These are phyloP conservation scores for Pyrrhoderma noxium DNA, from an alignment of 1,284 basidiomycete genomes.

Conservation along the genomic window DNA sequence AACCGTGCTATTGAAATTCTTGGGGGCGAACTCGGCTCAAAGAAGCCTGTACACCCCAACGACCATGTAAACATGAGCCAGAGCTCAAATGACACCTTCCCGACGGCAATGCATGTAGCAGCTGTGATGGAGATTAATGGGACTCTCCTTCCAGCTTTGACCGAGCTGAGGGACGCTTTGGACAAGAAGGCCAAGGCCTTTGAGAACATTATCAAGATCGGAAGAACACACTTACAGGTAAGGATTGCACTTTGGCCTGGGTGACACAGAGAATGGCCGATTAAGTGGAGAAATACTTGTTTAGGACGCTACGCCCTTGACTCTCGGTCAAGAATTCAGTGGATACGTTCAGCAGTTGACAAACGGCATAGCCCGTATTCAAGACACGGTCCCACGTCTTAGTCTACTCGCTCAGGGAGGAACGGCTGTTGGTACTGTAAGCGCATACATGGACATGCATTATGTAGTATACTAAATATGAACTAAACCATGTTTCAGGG, in stretches of 20 bases:
- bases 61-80: slow-evolving; percentile 99
- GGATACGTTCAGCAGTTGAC: slow-evolving; percentile 95
- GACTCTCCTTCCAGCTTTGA: slow-evolving; percentile 81
- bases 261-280: slow-evolving; percentile 1
- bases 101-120: slow-evolving; percentile 98
- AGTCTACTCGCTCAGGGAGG: slow-evolving; percentile 95
- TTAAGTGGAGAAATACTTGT: not conserved
- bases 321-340: slow-evolving; percentile 97
- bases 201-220: slow-evolving; percentile 95
- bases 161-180: slow-evolving; percentile 78
- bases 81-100: slow-evolving; percentile 99
- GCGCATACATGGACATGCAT: slow-evolving; percentile 27
- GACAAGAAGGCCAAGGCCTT: slow-evolving; percentile 78
- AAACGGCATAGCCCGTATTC: slow-evolving; percentile 85
- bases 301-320: slow-evolving; percentile 94
- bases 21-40: slow-evolving; percentile 92
- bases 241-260: not conserved
- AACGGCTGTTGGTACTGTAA: slow-evolving; percentile 94
- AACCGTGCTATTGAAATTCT: slow-evolving; percentile 98
- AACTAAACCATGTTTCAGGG: slow-evolving; percentile 46
- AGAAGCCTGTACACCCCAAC: slow-evolving; percentile 98
- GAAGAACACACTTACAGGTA: slow-evolving; percentile 88
- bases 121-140: slow-evolving; percentile 85
- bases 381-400: slow-evolving; percentile 79
- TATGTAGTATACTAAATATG: not conserved